Percentiles rank a stretch among this genome's conserved stretches.
Conservation (phyloP, 1,139 yeast species). For the Komagataea norvegica region DNA sequence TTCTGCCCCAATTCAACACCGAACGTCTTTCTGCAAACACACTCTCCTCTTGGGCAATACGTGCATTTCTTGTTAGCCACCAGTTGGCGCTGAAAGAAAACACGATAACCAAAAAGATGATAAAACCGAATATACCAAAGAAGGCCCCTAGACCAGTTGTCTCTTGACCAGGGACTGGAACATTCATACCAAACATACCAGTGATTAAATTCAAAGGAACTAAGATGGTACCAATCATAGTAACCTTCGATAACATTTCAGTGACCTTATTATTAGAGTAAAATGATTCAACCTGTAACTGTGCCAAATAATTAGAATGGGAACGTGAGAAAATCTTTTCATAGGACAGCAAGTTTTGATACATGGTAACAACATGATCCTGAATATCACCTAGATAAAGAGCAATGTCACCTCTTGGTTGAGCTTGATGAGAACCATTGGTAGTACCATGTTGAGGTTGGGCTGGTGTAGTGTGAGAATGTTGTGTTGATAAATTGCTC, state of each 20-base stretch:
- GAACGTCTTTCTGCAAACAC: constrained; percentile 31
- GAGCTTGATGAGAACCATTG: constrained; percentile 33
- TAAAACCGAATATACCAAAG: constrained; percentile 58
- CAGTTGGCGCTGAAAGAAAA: constrained; percentile 35
- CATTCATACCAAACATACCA: constrained; percentile 97
- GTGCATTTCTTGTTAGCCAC: constrained; percentile 35
- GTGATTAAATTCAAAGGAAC: constrained; percentile 89
- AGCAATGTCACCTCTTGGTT: constrained; percentile 79
- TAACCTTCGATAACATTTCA: constrained; percentile 81
- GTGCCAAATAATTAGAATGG: constrained; percentile 90
- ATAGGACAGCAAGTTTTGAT: constrained; percentile 80
- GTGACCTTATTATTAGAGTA: constrained; percentile 81
- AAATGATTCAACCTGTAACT: constrained; percentile 87
- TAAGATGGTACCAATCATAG: constrained; percentile 83
- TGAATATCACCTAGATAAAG: constrained; percentile 94
- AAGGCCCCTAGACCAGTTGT: constrained; percentile 50
- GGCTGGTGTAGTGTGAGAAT: background rate
- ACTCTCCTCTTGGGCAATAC: constrained; percentile 31
- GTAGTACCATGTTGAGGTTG: constrained; percentile 6
- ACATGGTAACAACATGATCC: constrained; percentile 96
- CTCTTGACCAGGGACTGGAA: constrained; percentile 70
- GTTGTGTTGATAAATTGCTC: constrained; percentile 27
- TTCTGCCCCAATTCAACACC: constrained; percentile 27
- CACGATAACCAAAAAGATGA: constrained; percentile 34
- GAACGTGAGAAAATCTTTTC: constrained; percentile 91